Evolutionary conservation across 176 grass and related monocot genomes (phyloP).

Genomic region (Thalia dealbata): DNA sequence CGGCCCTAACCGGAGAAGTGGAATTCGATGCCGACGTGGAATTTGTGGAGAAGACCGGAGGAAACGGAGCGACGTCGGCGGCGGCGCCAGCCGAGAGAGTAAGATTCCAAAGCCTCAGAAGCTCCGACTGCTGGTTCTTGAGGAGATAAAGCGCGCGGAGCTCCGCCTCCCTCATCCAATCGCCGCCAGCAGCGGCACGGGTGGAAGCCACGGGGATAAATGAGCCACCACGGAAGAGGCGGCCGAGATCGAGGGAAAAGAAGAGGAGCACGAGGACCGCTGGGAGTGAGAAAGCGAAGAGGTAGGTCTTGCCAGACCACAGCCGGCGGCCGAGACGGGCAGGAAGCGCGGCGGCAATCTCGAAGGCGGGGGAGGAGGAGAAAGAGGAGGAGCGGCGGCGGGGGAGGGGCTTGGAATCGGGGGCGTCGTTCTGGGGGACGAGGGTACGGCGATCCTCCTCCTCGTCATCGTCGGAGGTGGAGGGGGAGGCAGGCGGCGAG

Average conservation of each 20-base stretch:
- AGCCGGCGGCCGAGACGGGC: slow-evolving; percentile 24
- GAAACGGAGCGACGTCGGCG: slow-evolving; percentile 8
- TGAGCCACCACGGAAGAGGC: slow-evolving; percentile 38
- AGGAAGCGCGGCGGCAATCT: slow-evolving; percentile 7
- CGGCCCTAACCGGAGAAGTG: neutral
- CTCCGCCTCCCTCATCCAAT: slow-evolving; percentile 78
- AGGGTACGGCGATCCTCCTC: slow-evolving; percentile 70
- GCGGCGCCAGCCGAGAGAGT: slow-evolving; percentile 16
- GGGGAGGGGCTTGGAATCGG: slow-evolving; percentile 17
- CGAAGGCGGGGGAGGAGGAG: slow-evolving; percentile 21
- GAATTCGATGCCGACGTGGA: slow-evolving; percentile 10
- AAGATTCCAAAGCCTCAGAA: slow-evolving; percentile 58
- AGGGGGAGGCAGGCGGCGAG: slow-evolving; percentile 6
- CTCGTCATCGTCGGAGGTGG: slow-evolving; percentile 58
- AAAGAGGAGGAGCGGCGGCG: slow-evolving; percentile 13
- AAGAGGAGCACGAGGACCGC: slow-evolving; percentile 61
- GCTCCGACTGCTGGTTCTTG: slow-evolving; percentile 51
- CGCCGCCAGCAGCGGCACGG: slow-evolving; percentile 20
- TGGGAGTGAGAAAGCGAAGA: slow-evolving; percentile 44
- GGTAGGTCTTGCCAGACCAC: slow-evolving; percentile 46
- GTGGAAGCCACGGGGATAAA: slow-evolving; percentile 39
- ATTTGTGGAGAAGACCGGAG: slow-evolving; percentile 6
- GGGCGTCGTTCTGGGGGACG: slow-evolving; percentile 56
- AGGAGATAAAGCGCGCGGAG: slow-evolving; percentile 73
- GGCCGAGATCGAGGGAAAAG: slow-evolving; percentile 45